Percentiles rank a stretch among this genome's conserved stretches.
Evolutionary conservation across 2,329 filamentous ascomycete species (phyloP).

Genomic region (Teratosphaeria nubilosa): DNA sequence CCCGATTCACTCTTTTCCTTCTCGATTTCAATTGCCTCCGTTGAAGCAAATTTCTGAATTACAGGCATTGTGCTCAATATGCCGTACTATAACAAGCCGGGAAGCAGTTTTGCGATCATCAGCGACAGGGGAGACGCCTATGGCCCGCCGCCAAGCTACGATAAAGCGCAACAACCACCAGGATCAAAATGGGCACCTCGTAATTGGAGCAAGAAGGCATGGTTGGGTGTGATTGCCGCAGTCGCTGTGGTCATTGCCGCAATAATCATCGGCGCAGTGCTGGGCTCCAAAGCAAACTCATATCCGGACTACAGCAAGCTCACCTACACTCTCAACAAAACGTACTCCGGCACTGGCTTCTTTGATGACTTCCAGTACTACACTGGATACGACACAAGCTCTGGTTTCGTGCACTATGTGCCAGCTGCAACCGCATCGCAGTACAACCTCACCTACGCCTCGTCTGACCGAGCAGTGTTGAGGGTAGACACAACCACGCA

Average conservation of each 20-base stretch:
- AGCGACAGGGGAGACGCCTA: neutral
- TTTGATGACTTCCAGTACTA: constrained; percentile 43
- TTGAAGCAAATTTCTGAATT: neutral
- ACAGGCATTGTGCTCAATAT: neutral
- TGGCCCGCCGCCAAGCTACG: constrained; percentile 2
- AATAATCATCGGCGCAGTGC: constrained; percentile 19
- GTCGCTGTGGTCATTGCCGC: constrained; percentile 12
- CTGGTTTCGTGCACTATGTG: constrained; percentile 42
- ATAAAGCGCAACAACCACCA: neutral
- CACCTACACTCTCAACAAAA: constrained; percentile 18
- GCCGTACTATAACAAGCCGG: constrained; percentile 2
- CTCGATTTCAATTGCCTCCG: neutral
- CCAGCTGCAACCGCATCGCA: constrained; percentile 13
- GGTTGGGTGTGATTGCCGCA: constrained; percentile 8
- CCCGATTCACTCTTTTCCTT: neutral
- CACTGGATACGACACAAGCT: constrained; percentile 37
- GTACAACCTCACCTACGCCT: constrained; percentile 23
- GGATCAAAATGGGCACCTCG: constrained; percentile 18
- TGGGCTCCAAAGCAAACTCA: constrained; percentile 11
- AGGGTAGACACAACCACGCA: constrained; percentile 19
- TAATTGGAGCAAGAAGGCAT: constrained; percentile 15
- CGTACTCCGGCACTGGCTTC: constrained; percentile 36
- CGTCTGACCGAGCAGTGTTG: constrained; percentile 16
- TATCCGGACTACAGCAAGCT: constrained; percentile 22
- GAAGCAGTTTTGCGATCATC: constrained; percentile 1